Conservation (phyloP, 148 eudicot genomes). For the Vaccinium vitisidaea region DNA sequence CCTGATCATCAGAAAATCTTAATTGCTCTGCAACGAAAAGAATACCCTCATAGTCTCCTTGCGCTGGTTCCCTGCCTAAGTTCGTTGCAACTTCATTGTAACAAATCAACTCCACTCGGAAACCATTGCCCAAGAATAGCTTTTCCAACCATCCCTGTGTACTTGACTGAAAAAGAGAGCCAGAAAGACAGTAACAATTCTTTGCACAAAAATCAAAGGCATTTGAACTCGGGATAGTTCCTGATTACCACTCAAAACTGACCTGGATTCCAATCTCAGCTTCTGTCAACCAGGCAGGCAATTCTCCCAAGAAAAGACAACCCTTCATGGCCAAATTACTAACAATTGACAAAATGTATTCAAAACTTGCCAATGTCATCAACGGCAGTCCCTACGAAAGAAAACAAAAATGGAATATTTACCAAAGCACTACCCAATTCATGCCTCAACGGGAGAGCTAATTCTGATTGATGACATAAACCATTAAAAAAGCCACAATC, state of each 20-base stretch:
- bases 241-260: slow-evolving; percentile 22
- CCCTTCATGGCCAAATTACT: slow-evolving; percentile 76
- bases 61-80: slow-evolving; percentile 32
- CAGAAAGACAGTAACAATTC: not conserved
- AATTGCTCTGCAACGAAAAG: slow-evolving; percentile 76
- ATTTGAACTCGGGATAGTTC: slow-evolving; percentile 1
- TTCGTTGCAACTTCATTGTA: slow-evolving; percentile 48
- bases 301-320: slow-evolving; percentile 67
- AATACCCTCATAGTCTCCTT: slow-evolving; percentile 27
- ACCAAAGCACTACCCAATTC: not conserved
- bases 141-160: slow-evolving; percentile 57
- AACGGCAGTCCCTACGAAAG: slow-evolving; percentile 73
- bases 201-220: not conserved
- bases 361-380: slow-evolving; percentile 47
- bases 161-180: slow-evolving; percentile 30
- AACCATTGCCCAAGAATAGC: slow-evolving; percentile 70
- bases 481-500: not conserved
- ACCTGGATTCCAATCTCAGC: slow-evolving; percentile 49
- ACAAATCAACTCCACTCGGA: slow-evolving; percentile 47
- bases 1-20: slow-evolving; percentile 93
- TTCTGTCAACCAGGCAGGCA: slow-evolving; percentile 59
- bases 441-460: not conserved
- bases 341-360: slow-evolving; percentile 47
- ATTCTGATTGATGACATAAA: not conserved
- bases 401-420: not conserved